phyloP scores from a whole-genome alignment of 768 basidiomycete genomes.

The Cystofilobasidium ferigula region DNA sequence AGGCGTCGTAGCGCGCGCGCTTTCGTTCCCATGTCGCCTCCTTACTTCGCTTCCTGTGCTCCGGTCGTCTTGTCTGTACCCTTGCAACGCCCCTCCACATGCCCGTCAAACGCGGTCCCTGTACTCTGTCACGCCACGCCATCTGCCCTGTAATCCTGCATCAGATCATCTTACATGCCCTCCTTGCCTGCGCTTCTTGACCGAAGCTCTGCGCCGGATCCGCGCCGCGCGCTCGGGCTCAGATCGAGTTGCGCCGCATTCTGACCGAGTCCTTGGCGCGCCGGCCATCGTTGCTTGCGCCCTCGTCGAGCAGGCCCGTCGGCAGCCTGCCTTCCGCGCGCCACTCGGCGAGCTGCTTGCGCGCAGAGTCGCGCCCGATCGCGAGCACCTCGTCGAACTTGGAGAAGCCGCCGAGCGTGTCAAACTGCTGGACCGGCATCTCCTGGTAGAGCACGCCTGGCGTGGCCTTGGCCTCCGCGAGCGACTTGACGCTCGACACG shows the following conservation, averaged over 20 bases:
- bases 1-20: constrained; percentile 10
- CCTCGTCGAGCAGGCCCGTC: constrained; percentile 14
- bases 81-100: too few species aligned
- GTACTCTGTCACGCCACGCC: too few species aligned
- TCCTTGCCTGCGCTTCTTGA: too few species aligned
- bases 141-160: too few species aligned
- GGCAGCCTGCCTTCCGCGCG: constrained; percentile 58
- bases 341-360: constrained; percentile 61
- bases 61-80: too few species aligned
- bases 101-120: too few species aligned
- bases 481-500: constrained; percentile 85
- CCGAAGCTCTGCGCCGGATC: too few species aligned
- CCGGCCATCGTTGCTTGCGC: background rate
- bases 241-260: constrained; percentile 21
- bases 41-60: too few species aligned
- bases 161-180: too few species aligned
- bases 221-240: too few species aligned
- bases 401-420: constrained; percentile 57
- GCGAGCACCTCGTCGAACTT: constrained; percentile 65
- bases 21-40: too few species aligned
- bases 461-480: constrained; percentile 87
- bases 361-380: constrained; percentile 65
- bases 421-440: constrained; percentile 93
- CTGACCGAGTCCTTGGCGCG: constrained; percentile 15
- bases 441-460: constrained; percentile 82